Base-by-base conservation (phyloP, 371 early-diverging fungal genomes). In the Mortierella sp. region DNA sequence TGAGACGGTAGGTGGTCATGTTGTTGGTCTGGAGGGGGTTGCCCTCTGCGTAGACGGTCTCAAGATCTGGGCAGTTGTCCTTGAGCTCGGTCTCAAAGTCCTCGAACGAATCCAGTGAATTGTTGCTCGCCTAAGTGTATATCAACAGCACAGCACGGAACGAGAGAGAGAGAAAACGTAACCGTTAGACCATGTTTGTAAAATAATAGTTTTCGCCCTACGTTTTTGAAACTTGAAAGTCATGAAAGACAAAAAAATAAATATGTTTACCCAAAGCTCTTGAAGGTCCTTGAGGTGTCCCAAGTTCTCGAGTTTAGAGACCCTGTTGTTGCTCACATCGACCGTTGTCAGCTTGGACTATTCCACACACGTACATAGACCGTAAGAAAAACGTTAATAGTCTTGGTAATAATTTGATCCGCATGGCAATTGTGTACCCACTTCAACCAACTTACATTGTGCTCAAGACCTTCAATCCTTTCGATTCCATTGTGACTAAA, bases 41-140 rank as follows among this genome's bases (percentile, higher is more conserved):
- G 60, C 97, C 96, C 89, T 99, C 99, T 34, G 99, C 90, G 88
- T 99, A 99, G 8, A 99, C 95, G 0, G 99, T 98, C 38, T 90
- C 87, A 48, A 97, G 88, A 0, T 92, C 89, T 14, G 82, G 87
- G 48, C 88, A 78, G 54, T 95, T 91, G 9, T 90, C 78, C 21
- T 89, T 91, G n/a, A 97, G 90, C 87, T 96, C 93, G 4, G 78
- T 58, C 75, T 97, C 94, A 52, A 98, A 88, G 77, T 96, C 94
- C n/a, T 93, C 93, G 82, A 96, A 96, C 24, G 93, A 92, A 42
- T 91, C 91, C 65, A 99, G 90, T 80, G 92, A 73, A 89, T 98
- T 98, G 83, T 94, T 91, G 81, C 94, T 96, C 4, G 95, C 95
- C 95, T 96, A 80, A n/a, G n/a, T n/a, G 21, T 42, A 44, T n/a